phyloP scores from a whole-genome alignment of 1,139 yeast genomes.

The Kodamaea sp. region DNA sequence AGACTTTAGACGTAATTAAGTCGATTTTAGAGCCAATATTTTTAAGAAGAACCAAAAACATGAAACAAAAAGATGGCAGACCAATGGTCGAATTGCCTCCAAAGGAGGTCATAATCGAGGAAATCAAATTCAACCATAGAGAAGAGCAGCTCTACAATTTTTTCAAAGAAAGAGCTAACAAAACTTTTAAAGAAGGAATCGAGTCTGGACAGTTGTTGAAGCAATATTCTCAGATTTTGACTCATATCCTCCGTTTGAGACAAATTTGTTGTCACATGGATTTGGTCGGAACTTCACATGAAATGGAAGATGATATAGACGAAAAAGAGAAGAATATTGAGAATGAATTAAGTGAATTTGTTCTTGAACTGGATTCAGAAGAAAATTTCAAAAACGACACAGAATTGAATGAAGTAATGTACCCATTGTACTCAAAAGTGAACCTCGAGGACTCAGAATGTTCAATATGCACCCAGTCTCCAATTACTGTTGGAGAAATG shows the following conservation, averaged over 20 bases:
- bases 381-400: conserved; percentile 37
- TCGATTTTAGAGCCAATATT: conserved; percentile 83
- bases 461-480: conserved; percentile 75
- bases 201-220: conserved; percentile 70
- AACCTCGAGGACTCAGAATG: conserved; percentile 66
- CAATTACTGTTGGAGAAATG: conserved; percentile 57
- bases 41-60: conserved; percentile 81
- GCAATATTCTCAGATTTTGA: conserved; percentile 75
- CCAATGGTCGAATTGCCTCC: conserved; percentile 77
- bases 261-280: conserved; percentile 88
- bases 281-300: conserved; percentile 50
- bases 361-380: conserved; percentile 13
- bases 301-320: conserved; percentile 33
- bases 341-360: conserved; percentile 15
- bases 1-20: conserved; percentile 81
- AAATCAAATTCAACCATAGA: conserved; percentile 61
- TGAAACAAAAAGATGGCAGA: conserved; percentile 73
- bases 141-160: conserved; percentile 71
- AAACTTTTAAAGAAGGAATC: conserved; percentile 63
- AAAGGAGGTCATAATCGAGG: conserved; percentile 70
- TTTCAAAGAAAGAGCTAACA: conserved; percentile 69
- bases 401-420: conserved; percentile 32
- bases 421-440: conserved; percentile 21
- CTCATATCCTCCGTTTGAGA: conserved; percentile 79
- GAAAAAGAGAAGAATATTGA: conserved; percentile 15